Base-by-base conservation (phyloP, 192 early-diverging fungal genomes). In the Helicostylum pulchrum region DNA sequence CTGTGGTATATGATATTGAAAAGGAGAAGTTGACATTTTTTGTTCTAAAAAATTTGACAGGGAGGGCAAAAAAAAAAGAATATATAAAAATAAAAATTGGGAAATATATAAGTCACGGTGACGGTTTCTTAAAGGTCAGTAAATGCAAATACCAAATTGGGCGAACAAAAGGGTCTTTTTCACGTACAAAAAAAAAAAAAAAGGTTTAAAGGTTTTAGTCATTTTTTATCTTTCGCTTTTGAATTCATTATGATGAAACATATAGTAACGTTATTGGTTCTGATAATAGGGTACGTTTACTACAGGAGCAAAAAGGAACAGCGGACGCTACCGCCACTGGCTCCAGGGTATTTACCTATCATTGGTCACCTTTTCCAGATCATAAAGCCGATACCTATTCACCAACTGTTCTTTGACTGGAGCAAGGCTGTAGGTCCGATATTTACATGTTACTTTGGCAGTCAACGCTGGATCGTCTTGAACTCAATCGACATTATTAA, bases 391-490 rank as follows among this genome's bases (percentile, higher is more conserved):
- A 12, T 68, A 6, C 21, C 60, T 8, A 17, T 64, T 10, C 54
- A 59, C 15, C 44, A 66, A 21, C 11, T 69, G 23, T 78, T 78
- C 42, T 31, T 56, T n/a, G 26, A 71, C 34, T 71, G 66, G 72
- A 60, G 65, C 14, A 23, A 53, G 3, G 7, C 43, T 8, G 39
- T 68, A 56, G 76, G 76, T 0, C 65, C 76, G 0, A 47, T 78
- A 1, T 78, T 75, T 50, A 67, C 73, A 8, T 42, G 74, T 34
- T 39, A 71, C 15, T 39, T 70, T 23, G 76, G 76, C 4, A 30
- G 32, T 2, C 64, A 68, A 14, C 26, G 23, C 7, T 78, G 72
- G 72, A 34, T 78, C 5, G 42, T 78, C 4, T 32, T 78, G 7
- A 78, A 78, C 45, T 69, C 68, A n/a, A 17, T 49, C 0, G 31